Base-by-base conservation (phyloP, 352 stramenopile species). In the Aphanomyces stellatus region DNA sequence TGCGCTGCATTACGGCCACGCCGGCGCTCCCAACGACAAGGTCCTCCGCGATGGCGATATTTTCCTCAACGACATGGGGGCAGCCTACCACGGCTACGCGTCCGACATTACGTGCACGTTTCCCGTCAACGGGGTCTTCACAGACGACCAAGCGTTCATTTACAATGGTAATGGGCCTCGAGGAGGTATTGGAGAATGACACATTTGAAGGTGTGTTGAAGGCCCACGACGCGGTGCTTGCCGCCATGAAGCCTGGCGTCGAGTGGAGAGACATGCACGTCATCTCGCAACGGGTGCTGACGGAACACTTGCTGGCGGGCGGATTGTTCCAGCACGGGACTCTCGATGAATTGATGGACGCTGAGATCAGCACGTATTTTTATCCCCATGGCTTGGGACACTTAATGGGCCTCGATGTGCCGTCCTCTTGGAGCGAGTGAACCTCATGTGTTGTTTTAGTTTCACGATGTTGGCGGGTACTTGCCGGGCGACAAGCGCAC, bases 311-410 rank as follows among this genome's bases (percentile, higher is more conserved):
- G 33, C 67, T 91, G 24, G 73, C 88, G 63, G 82, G 90, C 60
- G 96, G 96, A 0, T 68, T 99, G 15, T 82, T 96, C 56, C 81
- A 91, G 53, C 87, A 90, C 53, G 87, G 82, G 24, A 90, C 91
- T 8, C 78, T 99, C 4, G 94, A 99, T 48, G 90, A 97, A 62
- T 90, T 99, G 71, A 92, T 99, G 74, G 87, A 97, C 40, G 86
- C 89, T 65, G 87, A 97, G 71, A 79, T 99, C 24, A 98, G 92
- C 46, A 90, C 93, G 17, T 96, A 98, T 69, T 99, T 99, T 70
- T 99, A 99, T 82, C 97, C 97, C 13, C 96, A 99, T 71, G 97
- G 97, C 8, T 77, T 99, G 22, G 97, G 97, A 17, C 97, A 99
- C 78, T 84, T 99, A 42, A 97, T 99, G 75, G 97, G 97, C 8